Conservation (phyloP, 2,329 filamentous ascomycete genomes). For the Paecilomyces niveus region DNA sequence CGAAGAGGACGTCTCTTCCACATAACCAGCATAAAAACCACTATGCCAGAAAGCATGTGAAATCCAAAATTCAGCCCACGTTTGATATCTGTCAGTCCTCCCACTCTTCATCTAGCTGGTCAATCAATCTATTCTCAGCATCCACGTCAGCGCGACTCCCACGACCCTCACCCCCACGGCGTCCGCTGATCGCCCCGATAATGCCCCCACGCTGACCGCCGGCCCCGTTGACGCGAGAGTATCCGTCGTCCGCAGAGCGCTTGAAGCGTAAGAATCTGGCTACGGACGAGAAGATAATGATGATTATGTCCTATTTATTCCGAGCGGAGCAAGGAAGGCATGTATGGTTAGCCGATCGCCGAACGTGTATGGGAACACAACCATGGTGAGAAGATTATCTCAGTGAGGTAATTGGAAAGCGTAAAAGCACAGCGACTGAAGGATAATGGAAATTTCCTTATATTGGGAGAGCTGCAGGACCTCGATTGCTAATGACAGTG, state of each 20-base stretch:
- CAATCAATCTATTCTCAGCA: conserved; percentile 88
- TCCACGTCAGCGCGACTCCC: conserved; percentile 50
- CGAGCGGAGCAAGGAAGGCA: conserved; percentile 3
- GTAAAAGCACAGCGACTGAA: not conserved
- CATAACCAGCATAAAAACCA: not conserved
- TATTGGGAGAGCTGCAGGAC: not conserved
- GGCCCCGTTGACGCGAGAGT: conserved; percentile 23
- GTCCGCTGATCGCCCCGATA: conserved; percentile 29
- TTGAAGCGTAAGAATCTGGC: conserved; percentile 31
- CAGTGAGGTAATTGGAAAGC: not conserved
- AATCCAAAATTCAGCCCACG: not conserved
- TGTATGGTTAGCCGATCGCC: conserved; percentile 9
- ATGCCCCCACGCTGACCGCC: conserved; percentile 18
- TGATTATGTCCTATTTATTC: conserved; percentile 36
- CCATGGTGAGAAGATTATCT: not conserved
- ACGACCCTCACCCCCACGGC: conserved; percentile 20
- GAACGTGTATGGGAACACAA: not conserved
- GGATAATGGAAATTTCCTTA: not conserved
- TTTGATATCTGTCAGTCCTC: conserved; percentile 54
- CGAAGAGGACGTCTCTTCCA: not conserved
- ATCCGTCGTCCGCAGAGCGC: conserved; percentile 25
- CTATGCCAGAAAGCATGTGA: not conserved
- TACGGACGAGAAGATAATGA: conserved; percentile 41
- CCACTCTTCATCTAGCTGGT: conserved; percentile 96
- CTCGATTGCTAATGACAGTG: not conserved